phyloP scores from a whole-genome alignment of 129 eudicot genomes.

The Heracleum sosnowskyi region DNA sequence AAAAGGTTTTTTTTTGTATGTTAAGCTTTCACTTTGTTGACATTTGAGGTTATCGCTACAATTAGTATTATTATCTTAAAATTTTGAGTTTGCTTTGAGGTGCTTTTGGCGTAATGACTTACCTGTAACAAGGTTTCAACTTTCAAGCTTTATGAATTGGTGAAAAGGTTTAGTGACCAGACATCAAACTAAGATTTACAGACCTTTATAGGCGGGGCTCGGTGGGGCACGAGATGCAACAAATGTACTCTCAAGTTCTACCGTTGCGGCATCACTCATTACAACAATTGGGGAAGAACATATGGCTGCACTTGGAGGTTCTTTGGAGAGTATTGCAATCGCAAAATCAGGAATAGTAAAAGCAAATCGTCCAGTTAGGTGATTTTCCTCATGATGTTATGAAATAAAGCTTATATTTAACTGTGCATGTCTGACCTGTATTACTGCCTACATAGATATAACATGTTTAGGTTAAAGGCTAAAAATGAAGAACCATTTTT shows the following conservation, averaged over 20 bases:
- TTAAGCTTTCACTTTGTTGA: not conserved
- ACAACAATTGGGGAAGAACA: constrained; percentile 88
- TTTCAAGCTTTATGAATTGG: not conserved
- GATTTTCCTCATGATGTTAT: constrained; percentile 31
- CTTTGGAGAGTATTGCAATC: constrained; percentile 80
- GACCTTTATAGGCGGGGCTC: constrained; percentile 63
- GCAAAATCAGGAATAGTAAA: constrained; percentile 95
- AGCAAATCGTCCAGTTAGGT: constrained; percentile 87
- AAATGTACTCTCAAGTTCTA: constrained; percentile 58
- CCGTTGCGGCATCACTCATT: constrained; percentile 69
- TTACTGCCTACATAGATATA: not conserved
- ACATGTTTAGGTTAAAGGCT: not conserved
- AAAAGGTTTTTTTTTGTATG: not conserved
- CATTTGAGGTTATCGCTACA: not conserved
- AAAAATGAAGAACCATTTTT: not conserved
- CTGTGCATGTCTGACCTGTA: not conserved
- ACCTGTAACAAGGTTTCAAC: not conserved
- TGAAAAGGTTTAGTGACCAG: no score
- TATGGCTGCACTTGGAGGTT: constrained; percentile 94
- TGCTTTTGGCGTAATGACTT: not conserved
- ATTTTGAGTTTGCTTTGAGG: not conserved
- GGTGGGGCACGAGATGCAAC: constrained; percentile 99
- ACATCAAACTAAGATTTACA: not conserved
- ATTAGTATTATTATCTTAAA: not conserved
- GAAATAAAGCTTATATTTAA: not conserved